Percentiles rank a stretch among this genome's conserved stretches.
Evolutionary conservation across 176 grass and related monocot species (phyloP).

Genomic region (Musa acuminata): DNA sequence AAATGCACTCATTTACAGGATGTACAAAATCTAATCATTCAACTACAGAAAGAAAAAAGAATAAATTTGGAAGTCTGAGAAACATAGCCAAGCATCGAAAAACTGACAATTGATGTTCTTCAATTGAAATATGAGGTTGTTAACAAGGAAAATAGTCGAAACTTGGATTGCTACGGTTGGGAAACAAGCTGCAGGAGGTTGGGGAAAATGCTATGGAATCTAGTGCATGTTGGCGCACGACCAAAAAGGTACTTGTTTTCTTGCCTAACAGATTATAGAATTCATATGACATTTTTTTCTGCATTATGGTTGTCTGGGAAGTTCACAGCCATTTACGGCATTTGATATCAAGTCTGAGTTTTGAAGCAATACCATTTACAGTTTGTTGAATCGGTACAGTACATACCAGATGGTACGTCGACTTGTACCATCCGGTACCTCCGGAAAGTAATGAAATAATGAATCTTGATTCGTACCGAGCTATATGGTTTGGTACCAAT

Average conservation of each 20-base stretch:
- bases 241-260: conserved; percentile 59
- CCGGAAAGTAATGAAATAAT: too few species aligned
- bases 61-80: conserved; percentile 19
- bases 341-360: too few species aligned
- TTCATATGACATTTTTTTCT: not conserved
- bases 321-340: not conserved
- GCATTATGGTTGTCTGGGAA: not conserved
- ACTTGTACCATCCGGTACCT: too few species aligned
- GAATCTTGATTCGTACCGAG: too few species aligned
- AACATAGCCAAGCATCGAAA: conserved; percentile 28
- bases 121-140: conserved; percentile 38
- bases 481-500: too few species aligned
- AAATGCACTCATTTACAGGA: conserved; percentile 40
- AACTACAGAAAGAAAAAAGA: conserved; percentile 40
- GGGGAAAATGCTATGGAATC: not conserved
- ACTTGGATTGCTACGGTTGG: conserved; percentile 41
- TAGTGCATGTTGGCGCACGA: not conserved
- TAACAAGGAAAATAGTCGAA: conserved; percentile 35
- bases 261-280: too few species aligned
- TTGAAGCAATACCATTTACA: too few species aligned
- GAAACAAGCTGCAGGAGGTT: conserved; percentile 34
- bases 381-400: too few species aligned
- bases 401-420: too few species aligned
- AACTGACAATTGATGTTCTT: conserved; percentile 41
- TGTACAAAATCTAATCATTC: conserved; percentile 37